Base-by-base conservation (phyloP, 768 basidiomycete genomes). In the Boletus rex-veris region DNA sequence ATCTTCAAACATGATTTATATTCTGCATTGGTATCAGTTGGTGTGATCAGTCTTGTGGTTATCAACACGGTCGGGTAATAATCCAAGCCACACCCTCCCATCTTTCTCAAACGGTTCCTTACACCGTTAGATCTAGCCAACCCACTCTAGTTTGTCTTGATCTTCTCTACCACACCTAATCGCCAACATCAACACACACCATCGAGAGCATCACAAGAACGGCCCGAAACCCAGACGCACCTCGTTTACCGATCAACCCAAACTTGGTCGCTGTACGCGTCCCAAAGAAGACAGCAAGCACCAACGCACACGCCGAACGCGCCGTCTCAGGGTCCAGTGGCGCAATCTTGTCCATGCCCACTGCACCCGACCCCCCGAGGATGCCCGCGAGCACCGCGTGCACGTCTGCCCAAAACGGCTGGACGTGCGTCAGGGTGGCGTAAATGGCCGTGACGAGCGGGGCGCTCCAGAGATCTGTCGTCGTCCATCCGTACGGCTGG, bases 401-500 rank as follows among this genome's bases (percentile, higher is more conserved):
- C 38, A 78, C 50, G 28, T 86, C 81, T 1, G 79, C 81, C 86
- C 85, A 94, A 69, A 88, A 88, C 0, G 92, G 88, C 66, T 95
- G 92, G 3, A 89, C 85, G 58, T 93, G 90, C 9, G 92, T 93
- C 48, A 94, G 78, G 53, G 85, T 80, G 49, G 92, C 85, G 65
- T 90, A 94, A 10, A 94, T 65, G 1, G 77, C 88, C 11, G 91
- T 92, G 61, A 85, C 73, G 59, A 85, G 71, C 7, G 91, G 85
- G 9, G 93, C 91, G 69, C 82, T 82, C 92, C 93, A 96, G 30
- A 93, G 68, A 65, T 96, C 94, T 0, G 83, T 80, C 21, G 84
- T 82, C 40, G 84, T 87, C 93, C 93, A 96, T 12, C 94, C 94
- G 53, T 86, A 87, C 0, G 90, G 80, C 49, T 77, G 77, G 8